Percentiles rank a stretch among this genome's conserved stretches.
phyloP scores from a whole-genome alignment of 345 rosid genomes.

The Camelina hispida region DNA sequence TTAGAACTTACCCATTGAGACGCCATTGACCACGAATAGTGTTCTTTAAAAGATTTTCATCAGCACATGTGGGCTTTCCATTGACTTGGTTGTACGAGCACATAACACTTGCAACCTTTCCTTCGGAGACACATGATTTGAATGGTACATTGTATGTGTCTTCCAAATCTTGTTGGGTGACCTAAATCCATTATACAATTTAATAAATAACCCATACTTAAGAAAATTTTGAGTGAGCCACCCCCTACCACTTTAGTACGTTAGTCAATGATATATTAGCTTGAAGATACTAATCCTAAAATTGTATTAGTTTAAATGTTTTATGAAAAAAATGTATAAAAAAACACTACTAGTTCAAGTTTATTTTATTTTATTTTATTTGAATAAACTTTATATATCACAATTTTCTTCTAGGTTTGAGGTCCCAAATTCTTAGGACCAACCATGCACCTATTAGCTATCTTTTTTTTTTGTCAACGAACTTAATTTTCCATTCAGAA shows the following conservation, averaged over 20 bases:
- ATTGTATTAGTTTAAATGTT: not conserved
- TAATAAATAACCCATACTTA: not conserved
- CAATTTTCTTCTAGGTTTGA: not conserved
- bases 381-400: not conserved
- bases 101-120: slow-evolving; percentile 93
- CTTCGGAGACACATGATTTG: slow-evolving; percentile 82
- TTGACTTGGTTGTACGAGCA: slow-evolving; percentile 98
- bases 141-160: slow-evolving; percentile 93
- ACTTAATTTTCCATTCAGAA: too few relatives aligned
- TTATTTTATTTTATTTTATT: not conserved
- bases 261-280: not conserved
- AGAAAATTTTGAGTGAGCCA: not conserved
- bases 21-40: slow-evolving; percentile 92
- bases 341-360: not conserved
- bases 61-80: slow-evolving; percentile 96
- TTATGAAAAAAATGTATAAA: not conserved
- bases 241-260: not conserved
- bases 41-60: slow-evolving; percentile 68
- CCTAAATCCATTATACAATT: slow-evolving; percentile 52
- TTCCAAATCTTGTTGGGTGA: slow-evolving; percentile 86
- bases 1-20: slow-evolving; percentile 67
- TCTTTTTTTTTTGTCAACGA: too few relatives aligned
- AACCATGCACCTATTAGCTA: slow-evolving; percentile 11
- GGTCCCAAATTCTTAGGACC: slow-evolving; percentile 2
- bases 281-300: not conserved